Evolutionary conservation across 2,329 filamentous ascomycete genomes (phyloP), one percentile per base, ranked within the genome.

Genomic region (Penicillium sp.): DNA sequence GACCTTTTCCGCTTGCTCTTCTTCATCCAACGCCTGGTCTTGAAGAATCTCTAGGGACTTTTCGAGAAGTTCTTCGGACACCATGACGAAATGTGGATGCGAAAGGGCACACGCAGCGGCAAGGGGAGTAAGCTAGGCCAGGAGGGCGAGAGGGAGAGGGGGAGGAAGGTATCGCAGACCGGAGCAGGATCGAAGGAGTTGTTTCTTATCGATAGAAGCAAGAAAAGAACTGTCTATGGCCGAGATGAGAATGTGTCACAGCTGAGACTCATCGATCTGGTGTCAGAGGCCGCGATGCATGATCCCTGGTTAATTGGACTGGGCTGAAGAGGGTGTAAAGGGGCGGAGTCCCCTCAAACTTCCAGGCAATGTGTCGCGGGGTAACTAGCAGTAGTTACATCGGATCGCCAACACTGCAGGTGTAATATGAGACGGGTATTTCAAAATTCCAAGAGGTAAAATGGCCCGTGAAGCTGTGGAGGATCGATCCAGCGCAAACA

Each of bases 1-100:
- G 55, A 97, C 83, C 78, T 86, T 90, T 78, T 98, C 94, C 51
- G 91, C 94, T 82, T 95, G 96, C 73, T 97, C 94, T 78, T 99
- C 95, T 64, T 98, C 95, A 70, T 96, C 91, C 62, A 96, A 83
- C 57, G 84, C 83, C 59, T 87, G 80, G 78, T 97, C 89, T 80
- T 95, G 88, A 65, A 99, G 85, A 73, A 97, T 86, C 54, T 92
- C 91, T 74, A 96, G 86, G 76, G 92, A 96, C 71, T 95, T 86
- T 70, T 97, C 92, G 81, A 96, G 96, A 57, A 94, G 88, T 69
- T 93, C 88, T 82, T 98, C 94, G 70, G 93, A 91, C 63, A 96
- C 88, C 94, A 98, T 97, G 74, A 63, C 84, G 77, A 61, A 35
- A 57, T 55, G 61, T 45, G 12, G 51, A 45, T 47, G 52, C 41